Conservation (phyloP, 352 stramenopile genomes). For the Pythium coloratum region DNA sequence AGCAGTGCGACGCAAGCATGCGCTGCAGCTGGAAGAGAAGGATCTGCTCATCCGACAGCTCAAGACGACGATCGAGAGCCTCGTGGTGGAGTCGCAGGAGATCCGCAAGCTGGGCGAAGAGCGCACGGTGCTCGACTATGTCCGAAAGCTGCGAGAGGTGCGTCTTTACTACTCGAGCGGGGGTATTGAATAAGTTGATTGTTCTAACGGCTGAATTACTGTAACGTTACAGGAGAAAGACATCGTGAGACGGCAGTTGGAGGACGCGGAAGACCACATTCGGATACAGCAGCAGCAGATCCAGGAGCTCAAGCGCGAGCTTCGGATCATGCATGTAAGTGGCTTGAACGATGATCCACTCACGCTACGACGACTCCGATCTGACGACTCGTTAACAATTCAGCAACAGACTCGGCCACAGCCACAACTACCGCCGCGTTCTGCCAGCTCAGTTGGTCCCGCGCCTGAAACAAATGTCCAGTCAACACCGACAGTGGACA, state of each 20-base stretch:
- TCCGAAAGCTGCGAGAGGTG: constrained; percentile 77
- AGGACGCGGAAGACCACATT: constrained; percentile 80
- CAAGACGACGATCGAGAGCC: constrained; percentile 73
- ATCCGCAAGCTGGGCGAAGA: constrained; percentile 80
- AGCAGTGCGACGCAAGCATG: constrained; percentile 22
- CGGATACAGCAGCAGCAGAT: constrained; percentile 74
- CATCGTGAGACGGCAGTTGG: constrained; percentile 59
- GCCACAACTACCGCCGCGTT: not conserved
- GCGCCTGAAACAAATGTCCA: not conserved
- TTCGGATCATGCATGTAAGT: constrained; percentile 42
- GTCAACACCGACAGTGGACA: not conserved
- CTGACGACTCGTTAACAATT: not conserved
- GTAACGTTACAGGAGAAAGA: constrained; percentile 47
- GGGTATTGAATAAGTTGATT: too few species aligned
- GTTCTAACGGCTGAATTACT: not conserved
- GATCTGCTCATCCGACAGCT: constrained; percentile 79
- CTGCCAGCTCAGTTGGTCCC: not conserved
- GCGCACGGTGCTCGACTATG: constrained; percentile 77
- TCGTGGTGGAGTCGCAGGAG: constrained; percentile 76
- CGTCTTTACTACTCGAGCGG: too few species aligned
- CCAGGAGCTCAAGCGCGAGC: constrained; percentile 73
- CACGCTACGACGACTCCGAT: not conserved
- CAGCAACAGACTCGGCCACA: not conserved
- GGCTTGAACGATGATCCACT: constrained; percentile 8
- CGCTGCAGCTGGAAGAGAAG: constrained; percentile 81